Evolutionary conservation across 2,329 filamentous ascomycete species (phyloP), one percentile per base, ranked within the genome.

Genomic region (Zelopaecilomyces penicillatus): DNA sequence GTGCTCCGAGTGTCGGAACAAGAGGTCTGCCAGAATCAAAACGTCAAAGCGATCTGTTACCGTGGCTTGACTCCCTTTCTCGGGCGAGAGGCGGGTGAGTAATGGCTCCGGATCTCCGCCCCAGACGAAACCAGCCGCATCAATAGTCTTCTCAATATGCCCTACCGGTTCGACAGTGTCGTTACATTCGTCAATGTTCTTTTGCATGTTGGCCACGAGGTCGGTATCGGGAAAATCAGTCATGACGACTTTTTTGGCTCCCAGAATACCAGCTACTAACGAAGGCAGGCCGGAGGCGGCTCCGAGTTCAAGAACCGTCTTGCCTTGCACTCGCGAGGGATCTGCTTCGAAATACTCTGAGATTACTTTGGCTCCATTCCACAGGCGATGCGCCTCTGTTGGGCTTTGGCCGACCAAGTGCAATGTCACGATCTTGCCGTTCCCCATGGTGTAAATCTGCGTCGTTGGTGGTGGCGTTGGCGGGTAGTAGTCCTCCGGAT

Each of bases 1-100:
- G 59, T 96, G 91, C 68, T 95, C 89, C 4, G 82, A 85, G 62
- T 96, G 89, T 48, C 93, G 87, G 68, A 96, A 97, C 4, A 96
- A 74, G 41, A 96, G 74, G 62, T 96, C 91, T 4, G 90, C 89
- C 37, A 96, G 74, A 46, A 97, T 83, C 28, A 96, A 64, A 5
- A 94, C 71, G 61, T 96, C 88, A 58, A 94, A 96, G 0, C 69
- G 70, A 6, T 50, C 44, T 5, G n/a, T 37, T 29, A 11, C 52
- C 10, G 42, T 19, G 31, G 28, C 11, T 30, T 32, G 40, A 26
- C 5, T 12, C 7, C 28, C 42, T 5, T 26, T 40, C 2, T 37
- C 29, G 19, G 61, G 47, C n/a, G 70, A 66, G 2, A 91, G 64
- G 50, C 80, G 71, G 5, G 68, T 68, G 9, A 83, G 68, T 27